phyloP scores from a whole-genome alignment of 2,329 filamentous ascomycete species.

The Arthrobotrys sphaeroides region DNA sequence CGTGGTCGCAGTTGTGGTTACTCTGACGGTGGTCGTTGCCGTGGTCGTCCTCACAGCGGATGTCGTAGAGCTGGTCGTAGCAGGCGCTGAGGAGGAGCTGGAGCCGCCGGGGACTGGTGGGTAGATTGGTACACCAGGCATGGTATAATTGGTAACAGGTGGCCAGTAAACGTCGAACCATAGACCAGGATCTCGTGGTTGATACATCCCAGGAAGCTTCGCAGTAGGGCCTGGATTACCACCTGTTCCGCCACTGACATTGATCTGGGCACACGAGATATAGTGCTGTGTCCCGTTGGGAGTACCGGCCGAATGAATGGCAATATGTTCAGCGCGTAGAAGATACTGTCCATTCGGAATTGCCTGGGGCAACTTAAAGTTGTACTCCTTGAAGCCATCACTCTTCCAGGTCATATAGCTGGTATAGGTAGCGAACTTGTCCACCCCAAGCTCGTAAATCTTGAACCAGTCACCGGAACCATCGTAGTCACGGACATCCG shows the following conservation, averaged over 20 bases:
- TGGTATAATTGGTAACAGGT: conserved; percentile 44
- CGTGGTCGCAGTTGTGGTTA: neutral
- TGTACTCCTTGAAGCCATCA: conserved; percentile 55
- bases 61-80: neutral
- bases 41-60: neutral
- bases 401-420: conserved; percentile 48
- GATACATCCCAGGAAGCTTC: conserved; percentile 62
- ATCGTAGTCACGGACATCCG: conserved; percentile 57
- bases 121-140: conserved; percentile 52
- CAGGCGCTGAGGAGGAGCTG: neutral
- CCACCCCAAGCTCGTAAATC: conserved; percentile 60
- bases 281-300: conserved; percentile 62
- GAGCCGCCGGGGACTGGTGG: neutral
- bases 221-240: conserved; percentile 61
- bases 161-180: conserved; percentile 54
- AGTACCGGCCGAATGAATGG: conserved; percentile 62
- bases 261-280: conserved; percentile 63
- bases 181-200: conserved; percentile 46
- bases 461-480: conserved; percentile 61
- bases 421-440: conserved; percentile 31
- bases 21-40: no score
- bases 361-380: conserved; percentile 61
- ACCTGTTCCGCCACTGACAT: conserved; percentile 61
- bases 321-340: conserved; percentile 64
- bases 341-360: conserved; percentile 63